These are phyloP conservation scores for Clonostachys solani DNA, from an alignment of 2,329 filamentous ascomycete genomes.

Conservation along the genomic window DNA sequence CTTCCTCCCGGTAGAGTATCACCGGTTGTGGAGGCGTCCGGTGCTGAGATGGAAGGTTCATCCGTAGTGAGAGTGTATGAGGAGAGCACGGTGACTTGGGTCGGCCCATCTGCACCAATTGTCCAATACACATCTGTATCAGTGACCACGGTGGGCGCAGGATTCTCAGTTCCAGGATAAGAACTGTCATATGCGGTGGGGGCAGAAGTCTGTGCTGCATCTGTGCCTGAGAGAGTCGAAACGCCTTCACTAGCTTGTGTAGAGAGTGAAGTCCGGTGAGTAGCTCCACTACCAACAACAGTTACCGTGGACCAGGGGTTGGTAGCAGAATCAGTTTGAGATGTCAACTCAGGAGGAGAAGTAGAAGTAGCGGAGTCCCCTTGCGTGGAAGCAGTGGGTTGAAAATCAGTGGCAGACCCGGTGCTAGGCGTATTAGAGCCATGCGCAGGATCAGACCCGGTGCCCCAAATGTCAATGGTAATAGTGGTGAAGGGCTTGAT, in stretches of 20 bases:
- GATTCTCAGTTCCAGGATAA: neutral
- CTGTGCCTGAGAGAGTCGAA: neutral
- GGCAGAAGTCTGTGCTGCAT: neutral
- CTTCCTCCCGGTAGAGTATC: neutral
- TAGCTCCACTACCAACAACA: neutral
- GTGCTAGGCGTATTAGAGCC: conserved; percentile 1
- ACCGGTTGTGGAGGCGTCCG: neutral
- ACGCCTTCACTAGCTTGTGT: too few relatives aligned
- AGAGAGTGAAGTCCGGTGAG: too few relatives aligned
- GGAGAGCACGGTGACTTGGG: conserved; percentile 11
- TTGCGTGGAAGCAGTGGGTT: conserved; percentile 5
- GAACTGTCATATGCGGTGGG: neutral
- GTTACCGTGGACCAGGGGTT: neutral
- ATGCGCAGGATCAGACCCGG: conserved; percentile 3
- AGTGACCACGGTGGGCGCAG: conserved; percentile 10
- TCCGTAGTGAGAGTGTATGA: conserved; percentile 12
- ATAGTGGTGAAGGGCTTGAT: conserved; percentile 25
- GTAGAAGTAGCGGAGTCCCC: neutral
- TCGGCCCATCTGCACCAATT: conserved; percentile 7
- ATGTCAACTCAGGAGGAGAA: neutral
- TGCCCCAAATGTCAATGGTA: conserved; percentile 27
- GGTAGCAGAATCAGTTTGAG: neutral
- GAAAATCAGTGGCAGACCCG: conserved; percentile 1
- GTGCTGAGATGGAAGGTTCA: conserved; percentile 1
- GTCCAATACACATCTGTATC: conserved; percentile 14